Evolutionary conservation across 495 filamentous ascomycete genomes (phyloP).

Genomic region (Hypoxylon perforatum): DNA sequence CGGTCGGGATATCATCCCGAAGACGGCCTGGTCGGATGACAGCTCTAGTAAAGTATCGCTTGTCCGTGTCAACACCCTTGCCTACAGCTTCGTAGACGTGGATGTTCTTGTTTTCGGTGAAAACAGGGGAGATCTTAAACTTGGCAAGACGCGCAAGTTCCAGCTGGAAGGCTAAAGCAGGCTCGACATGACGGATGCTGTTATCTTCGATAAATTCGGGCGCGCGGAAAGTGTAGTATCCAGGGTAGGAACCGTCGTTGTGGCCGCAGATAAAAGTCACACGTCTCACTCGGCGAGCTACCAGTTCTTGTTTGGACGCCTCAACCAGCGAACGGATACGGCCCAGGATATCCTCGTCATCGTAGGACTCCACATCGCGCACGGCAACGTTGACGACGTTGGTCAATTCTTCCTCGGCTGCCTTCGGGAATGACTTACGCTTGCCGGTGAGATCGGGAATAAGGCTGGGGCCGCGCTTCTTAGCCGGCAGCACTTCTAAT

Average conservation of each 20-base stretch:
- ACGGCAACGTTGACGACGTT: slow-evolving; percentile 93
- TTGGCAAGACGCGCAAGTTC: slow-evolving; percentile 93
- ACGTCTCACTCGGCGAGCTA: slow-evolving; percentile 82
- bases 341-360: slow-evolving; percentile 81
- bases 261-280: slow-evolving; percentile 97
- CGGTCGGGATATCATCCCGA: slow-evolving; percentile 95
- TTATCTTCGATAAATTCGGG: slow-evolving; percentile 89
- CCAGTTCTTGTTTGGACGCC: slow-evolving; percentile 85
- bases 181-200: slow-evolving; percentile 96
- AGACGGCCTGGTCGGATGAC: slow-evolving; percentile 92
- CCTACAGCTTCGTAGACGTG: slow-evolving; percentile 98
- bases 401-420: slow-evolving; percentile 78
- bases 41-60: slow-evolving; percentile 97
- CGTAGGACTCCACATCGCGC: slow-evolving; percentile 85
- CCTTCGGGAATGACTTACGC: slow-evolving; percentile 68
- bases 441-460: slow-evolving; percentile 79
- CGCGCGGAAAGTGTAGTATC: slow-evolving; percentile 97
- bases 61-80: slow-evolving; percentile 92
- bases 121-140: slow-evolving; percentile 97
- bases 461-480: slow-evolving; percentile 55
- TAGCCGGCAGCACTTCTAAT: slow-evolving; percentile 80
- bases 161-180: slow-evolving; percentile 96
- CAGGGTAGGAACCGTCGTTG: slow-evolving; percentile 93
- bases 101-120: slow-evolving; percentile 98
- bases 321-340: slow-evolving; percentile 80